Conservation (phyloP, 129 eudicot genomes). For the Tagetes erecta region DNA sequence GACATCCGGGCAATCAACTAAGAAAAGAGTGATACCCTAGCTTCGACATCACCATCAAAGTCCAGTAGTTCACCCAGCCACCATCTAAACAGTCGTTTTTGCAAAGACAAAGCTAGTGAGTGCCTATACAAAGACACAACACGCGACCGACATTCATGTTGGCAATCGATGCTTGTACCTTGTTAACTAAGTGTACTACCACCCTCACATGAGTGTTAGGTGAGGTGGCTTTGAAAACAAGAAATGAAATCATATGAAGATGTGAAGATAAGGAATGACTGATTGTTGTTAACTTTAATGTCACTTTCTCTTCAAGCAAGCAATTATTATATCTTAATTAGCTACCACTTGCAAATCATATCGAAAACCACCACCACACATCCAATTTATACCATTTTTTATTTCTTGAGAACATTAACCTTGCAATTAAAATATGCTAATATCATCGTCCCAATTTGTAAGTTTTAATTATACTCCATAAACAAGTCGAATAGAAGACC, state of each 20-base stretch:
- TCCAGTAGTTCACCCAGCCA: background rate
- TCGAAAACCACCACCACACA: constrained; percentile 17
- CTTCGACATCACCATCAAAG: background rate
- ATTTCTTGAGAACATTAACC: background rate
- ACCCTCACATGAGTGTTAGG: constrained; percentile 3
- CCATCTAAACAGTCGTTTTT: background rate
- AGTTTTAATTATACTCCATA: background rate
- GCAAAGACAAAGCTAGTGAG: background rate
- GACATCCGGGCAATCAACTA: background rate
- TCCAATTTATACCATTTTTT: constrained; percentile 3
- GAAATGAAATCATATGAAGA: constrained; percentile 19
- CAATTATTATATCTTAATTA: constrained; percentile 18
- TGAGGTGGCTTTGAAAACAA: constrained; percentile 39
- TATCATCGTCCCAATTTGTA: background rate
- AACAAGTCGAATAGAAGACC: no score
- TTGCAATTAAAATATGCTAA: background rate
- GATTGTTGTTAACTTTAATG: constrained; percentile 35
- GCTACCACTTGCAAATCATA: constrained; percentile 30
- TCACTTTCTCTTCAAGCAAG: constrained; percentile 36
- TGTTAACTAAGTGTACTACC: background rate
- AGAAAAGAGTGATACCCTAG: background rate
- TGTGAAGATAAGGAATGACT: constrained; percentile 37
- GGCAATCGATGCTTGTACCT: background rate
- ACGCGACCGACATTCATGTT: background rate
- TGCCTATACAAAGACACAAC: background rate